Evolutionary conservation across 1,284 basidiomycete species (phyloP), one percentile per base, ranked within the genome.

Genomic region (Tilletia setariae): DNA sequence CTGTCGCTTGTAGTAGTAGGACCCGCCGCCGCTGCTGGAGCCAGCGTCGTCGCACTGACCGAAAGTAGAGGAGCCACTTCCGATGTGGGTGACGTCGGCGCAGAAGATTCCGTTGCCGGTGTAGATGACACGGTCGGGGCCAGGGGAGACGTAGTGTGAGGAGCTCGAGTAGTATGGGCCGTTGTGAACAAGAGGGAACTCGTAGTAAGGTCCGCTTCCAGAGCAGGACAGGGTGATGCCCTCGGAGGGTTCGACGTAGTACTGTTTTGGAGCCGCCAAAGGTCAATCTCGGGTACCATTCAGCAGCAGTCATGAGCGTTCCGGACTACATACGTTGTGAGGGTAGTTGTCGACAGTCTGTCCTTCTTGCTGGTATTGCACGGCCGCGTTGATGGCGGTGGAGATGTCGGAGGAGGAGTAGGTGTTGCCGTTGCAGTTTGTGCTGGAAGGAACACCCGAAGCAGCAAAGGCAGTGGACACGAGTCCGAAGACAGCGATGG

Each of bases 41-140:
- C 56, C 32, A 30, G 28, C 51, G 43, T 68, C 67, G n/a, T 28
- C 19, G 62, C 67, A 68, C 51, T 68, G 67, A 19, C 47, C 67
- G 28, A 68, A 68, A 25, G 47, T 63, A 15, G 35, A 21, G 19
- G 56, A 30, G 1, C 32, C 23, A 0, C 28, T 13, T 0, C 19
- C 23, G n/a, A 32, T 43, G 67, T 68, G 67, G 21, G 32, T 49
- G 2, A 68, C 67, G 47, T 35, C n/a, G 64, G 67, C 67, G 51
- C 67, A 68, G 59, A 64, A 68, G 32, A 63, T 46, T 7, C 61
- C 56, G 19, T 42, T 64, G 46, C 49, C 63, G n/a, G 67, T 68
- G 64, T 63, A 68, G 61, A 68, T 30, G 67, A 68, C 67, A 25
- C 67, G 32, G 61, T 68, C 53, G 42, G 67, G 61, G 16, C 67